Base-by-base conservation (phyloP, 2,329 filamentous ascomycete species). In the Sphaerostilbella broomeana region DNA sequence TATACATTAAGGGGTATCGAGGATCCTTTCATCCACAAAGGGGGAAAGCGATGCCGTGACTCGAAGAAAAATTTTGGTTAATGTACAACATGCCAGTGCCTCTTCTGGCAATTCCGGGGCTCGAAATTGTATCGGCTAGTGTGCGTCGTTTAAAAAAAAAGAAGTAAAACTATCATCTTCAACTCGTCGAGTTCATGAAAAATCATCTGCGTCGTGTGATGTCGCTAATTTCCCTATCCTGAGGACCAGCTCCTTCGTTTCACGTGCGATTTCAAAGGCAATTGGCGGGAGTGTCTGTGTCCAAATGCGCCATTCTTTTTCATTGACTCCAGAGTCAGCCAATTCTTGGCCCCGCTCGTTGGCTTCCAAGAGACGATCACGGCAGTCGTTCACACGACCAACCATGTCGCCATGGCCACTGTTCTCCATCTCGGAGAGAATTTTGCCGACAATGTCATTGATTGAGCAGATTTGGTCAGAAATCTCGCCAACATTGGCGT, bases 201-300 rank as follows among this genome's bases (percentile, higher is more conserved):
- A 73, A 45, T 73, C 70, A 45, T 72, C 66, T 35, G 50, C 55
- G 18, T 59, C 59, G 36, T 48, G 42, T 21, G 50, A 41, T 32
- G 41, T 47, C 18, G 54, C 57, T 38, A 68, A 48, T 49, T 58
- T 57, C 40, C 64, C 66, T 9, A 71, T 57, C n/a, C 57, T 57
- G 48, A 69, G 64, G 17, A 61, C 60, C 44, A 86, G 65, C 57
- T 85, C 86, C 67, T 90, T 92, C 36, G 83, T 84, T 61, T 88
- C 84, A 44, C 84, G 73, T 6, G 84, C 86, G 56, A 90, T 83
- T 61, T 87, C 84, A 61, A 94, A 94, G n/a, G 86, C 86, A 50
- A 92, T 79, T 2, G 86, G 86, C 9, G 86, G 86, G 35, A 94
- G 65, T 19, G 77, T 80, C 58, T 83, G 79, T 39, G 75, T 81